These are phyloP conservation scores for Boechera retrofracta DNA, from an alignment of 345 rosid genomes.

Conservation along the genomic window DNA sequence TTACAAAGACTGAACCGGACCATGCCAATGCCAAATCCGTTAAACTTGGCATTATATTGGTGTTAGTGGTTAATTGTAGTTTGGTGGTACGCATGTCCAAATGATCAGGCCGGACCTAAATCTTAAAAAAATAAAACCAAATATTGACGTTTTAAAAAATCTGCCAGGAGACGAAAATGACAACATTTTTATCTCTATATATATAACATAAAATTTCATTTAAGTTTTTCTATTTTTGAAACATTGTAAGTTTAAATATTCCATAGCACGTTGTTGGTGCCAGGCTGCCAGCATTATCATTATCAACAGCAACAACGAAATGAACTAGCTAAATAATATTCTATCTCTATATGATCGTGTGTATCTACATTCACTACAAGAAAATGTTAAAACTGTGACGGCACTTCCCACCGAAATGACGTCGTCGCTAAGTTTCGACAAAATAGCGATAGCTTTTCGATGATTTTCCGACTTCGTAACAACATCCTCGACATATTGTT, in stretches of 20 bases:
- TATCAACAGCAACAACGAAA: slow-evolving; percentile 6
- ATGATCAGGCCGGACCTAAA: background rate
- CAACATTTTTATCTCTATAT: background rate
- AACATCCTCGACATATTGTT: no score
- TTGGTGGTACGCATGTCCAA: background rate
- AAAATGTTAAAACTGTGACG: no score
- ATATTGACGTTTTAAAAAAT: background rate
- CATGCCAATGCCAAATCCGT: background rate
- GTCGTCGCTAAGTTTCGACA: no score
- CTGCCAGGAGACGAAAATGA: background rate
- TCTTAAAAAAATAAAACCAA: background rate
- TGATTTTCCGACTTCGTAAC: no score
- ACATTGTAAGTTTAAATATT: background rate
- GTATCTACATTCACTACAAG: no score
- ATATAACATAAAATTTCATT: background rate
- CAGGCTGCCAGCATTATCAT: background rate
- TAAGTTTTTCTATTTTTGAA: no score
- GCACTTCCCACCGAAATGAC: no score
- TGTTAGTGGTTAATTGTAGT: slow-evolving; percentile 13
- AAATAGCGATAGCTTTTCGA: no score
- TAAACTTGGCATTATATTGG: background rate
- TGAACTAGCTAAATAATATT: background rate
- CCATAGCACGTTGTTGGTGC: background rate
- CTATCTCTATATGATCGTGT: no score
- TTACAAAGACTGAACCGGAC: background rate